Percentiles rank a stretch among this genome's conserved stretches.
Evolutionary conservation across 2,329 filamentous ascomycete genomes (phyloP).

Genomic region (Epichloe baconii): DNA sequence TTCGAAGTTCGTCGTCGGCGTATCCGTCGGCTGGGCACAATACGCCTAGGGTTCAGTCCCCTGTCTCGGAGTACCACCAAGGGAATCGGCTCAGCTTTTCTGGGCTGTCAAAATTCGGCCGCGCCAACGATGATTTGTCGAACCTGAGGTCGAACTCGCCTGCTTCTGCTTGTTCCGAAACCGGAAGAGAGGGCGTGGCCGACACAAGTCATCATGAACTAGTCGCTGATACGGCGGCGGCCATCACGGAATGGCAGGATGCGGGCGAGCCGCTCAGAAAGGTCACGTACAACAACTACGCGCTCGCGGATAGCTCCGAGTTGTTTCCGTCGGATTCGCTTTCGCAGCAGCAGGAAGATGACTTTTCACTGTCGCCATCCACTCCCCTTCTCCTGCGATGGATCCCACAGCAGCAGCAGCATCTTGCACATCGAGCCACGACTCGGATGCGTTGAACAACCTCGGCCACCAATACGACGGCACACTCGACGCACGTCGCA

Average conservation of each 20-base stretch:
- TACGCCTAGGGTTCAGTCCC: conserved; percentile 16
- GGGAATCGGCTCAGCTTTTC: conserved; percentile 15
- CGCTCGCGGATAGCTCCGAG: conserved; percentile 16
- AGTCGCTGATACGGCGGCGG: conserved; percentile 14
- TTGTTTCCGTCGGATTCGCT: conserved; percentile 11
- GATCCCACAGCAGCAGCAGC: neutral
- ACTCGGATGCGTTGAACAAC: conserved; percentile 2
- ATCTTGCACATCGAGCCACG: neutral
- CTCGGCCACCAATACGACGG: conserved; percentile 14
- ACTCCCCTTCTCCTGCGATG: neutral
- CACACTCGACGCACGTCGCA: conserved; percentile 7
- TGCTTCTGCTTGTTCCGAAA: conserved; percentile 8
- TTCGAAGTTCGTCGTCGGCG: conserved; percentile 19
- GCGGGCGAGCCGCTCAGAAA: conserved; percentile 9
- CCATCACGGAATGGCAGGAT: conserved; percentile 15
- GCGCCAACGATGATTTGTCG: conserved; percentile 16
- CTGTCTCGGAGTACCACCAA: conserved; percentile 10
- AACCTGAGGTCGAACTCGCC: conserved; percentile 17
- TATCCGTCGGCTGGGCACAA: conserved; percentile 15
- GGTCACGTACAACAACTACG: conserved; percentile 13
- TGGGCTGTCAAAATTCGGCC: conserved; percentile 17
- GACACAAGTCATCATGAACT: conserved; percentile 10
- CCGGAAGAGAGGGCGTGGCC: conserved; percentile 1
- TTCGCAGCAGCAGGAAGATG: conserved; percentile 9
- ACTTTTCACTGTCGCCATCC: neutral